These are phyloP conservation scores for Trichoderma orchidacearum DNA, from an alignment of 495 filamentous ascomycete species.

Conservation along the genomic window DNA sequence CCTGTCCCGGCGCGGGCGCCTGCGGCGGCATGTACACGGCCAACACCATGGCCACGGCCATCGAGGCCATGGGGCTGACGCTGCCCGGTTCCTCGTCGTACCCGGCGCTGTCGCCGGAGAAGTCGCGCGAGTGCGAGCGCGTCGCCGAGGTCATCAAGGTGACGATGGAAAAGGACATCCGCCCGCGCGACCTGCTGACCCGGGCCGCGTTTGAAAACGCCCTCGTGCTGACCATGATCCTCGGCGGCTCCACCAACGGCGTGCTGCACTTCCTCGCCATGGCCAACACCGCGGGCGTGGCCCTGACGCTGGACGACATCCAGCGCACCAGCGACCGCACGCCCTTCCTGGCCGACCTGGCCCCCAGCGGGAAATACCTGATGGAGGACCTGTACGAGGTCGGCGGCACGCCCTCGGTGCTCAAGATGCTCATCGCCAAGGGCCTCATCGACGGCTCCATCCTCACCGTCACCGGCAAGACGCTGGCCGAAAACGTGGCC, in stretches of 20 bases:
- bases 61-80: conserved; percentile 88
- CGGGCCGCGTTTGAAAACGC: conserved; percentile 86
- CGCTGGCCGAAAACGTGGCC: conserved; percentile 76
- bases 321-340: conserved; percentile 80
- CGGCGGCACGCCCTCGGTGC: conserved; percentile 79
- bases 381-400: conserved; percentile 95
- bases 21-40: conserved; percentile 97
- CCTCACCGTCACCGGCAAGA: conserved; percentile 83
- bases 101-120: conserved; percentile 76
- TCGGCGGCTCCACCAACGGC: conserved; percentile 85
- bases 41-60: conserved; percentile 94
- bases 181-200: conserved; percentile 71
- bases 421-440: conserved; percentile 80
- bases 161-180: conserved; percentile 80
- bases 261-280: conserved; percentile 93
- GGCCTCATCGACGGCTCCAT: conserved; percentile 73
- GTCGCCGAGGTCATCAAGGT: conserved; percentile 74
- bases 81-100: conserved; percentile 85
- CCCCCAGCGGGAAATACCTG: conserved; percentile 74
- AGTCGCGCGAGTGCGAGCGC: conserved; percentile 82
- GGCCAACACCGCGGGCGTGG: conserved; percentile 77
- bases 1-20: conserved; percentile 85
- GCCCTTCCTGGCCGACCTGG: conserved; percentile 86
- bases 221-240: conserved; percentile 80
- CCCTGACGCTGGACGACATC: conserved; percentile 75